Evolutionary conservation across 1,284 basidiomycete species (phyloP).

Genomic region (Cutaneotrichosporon sp.): DNA sequence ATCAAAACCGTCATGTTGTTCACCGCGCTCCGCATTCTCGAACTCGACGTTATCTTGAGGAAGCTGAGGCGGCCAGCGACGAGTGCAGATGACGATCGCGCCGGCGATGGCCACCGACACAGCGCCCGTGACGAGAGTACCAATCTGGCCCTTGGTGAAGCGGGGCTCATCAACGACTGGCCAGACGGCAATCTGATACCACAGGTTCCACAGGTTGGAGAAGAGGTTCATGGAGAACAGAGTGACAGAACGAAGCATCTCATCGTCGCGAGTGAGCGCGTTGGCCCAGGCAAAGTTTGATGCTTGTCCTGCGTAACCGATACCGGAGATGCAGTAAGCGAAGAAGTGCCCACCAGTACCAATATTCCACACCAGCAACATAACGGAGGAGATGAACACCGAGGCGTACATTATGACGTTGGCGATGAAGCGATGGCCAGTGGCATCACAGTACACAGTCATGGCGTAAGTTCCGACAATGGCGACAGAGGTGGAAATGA

Average conservation of each 20-base stretch:
- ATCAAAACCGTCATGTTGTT: background rate
- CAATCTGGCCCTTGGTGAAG: slow-evolving; percentile 42
- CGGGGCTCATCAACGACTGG: slow-evolving; percentile 32
- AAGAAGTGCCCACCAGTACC: slow-evolving; percentile 30
- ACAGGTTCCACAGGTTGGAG: slow-evolving; percentile 27
- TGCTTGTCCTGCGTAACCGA: slow-evolving; percentile 31
- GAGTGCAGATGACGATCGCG: slow-evolving; percentile 30
- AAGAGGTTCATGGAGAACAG: slow-evolving; percentile 36
- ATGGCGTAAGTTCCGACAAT: slow-evolving; percentile 36
- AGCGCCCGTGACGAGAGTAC: slow-evolving; percentile 34
- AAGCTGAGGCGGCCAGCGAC: slow-evolving; percentile 17
- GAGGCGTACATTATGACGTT: slow-evolving; percentile 38
- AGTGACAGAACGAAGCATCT: slow-evolving; percentile 37
- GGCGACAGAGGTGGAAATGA: slow-evolving; percentile 30
- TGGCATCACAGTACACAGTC: slow-evolving; percentile 33
- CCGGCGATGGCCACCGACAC: slow-evolving; percentile 21
- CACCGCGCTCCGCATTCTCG: background rate
- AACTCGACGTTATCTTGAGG: slow-evolving; percentile 6
- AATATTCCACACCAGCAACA: slow-evolving; percentile 37
- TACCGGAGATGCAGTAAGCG: slow-evolving; percentile 33
- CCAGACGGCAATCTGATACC: slow-evolving; percentile 39
- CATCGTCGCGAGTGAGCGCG: slow-evolving; percentile 36
- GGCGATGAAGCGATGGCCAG: slow-evolving; percentile 38
- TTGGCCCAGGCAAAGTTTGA: slow-evolving; percentile 45
- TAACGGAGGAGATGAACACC: slow-evolving; percentile 29